Conservation (phyloP, 2,329 filamentous ascomycete genomes). For the Rutstroemia sp. region DNA sequence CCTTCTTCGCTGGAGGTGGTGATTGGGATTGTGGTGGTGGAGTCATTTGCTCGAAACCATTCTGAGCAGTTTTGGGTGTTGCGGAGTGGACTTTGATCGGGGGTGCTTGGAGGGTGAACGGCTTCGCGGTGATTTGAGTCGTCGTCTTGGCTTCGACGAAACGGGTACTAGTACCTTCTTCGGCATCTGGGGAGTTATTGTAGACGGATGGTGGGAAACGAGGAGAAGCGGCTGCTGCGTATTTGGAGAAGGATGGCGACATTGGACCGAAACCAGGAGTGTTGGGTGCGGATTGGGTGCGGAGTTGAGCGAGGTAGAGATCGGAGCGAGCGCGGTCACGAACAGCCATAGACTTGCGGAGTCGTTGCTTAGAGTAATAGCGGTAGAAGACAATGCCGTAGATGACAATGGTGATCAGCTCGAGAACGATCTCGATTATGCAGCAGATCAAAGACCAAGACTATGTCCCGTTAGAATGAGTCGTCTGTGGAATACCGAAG, state of each 20-base stretch:
- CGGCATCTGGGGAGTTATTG: constrained; percentile 44
- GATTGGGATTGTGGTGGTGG: constrained; percentile 2
- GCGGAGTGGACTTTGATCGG: constrained; percentile 71
- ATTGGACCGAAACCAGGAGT: constrained; percentile 80
- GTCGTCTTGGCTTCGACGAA: constrained; percentile 57
- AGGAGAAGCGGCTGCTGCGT: constrained; percentile 34
- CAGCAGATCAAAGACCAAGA: constrained; percentile 96
- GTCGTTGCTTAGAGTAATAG: constrained; percentile 91
- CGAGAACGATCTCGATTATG: constrained; percentile 92
- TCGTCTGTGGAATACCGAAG: background rate
- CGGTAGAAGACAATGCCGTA: constrained; percentile 96
- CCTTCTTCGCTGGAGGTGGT: constrained; percentile 8
- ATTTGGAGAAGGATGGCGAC: constrained; percentile 44
- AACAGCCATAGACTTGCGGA: constrained; percentile 93
- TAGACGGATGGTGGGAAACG: constrained; percentile 53
- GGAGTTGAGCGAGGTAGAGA: constrained; percentile 83
- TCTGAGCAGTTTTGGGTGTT: constrained; percentile 57
- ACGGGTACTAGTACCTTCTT: constrained; percentile 40
- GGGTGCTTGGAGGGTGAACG: constrained; percentile 84
- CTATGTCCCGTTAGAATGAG: constrained; percentile 36
- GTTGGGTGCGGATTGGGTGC: constrained; percentile 84
- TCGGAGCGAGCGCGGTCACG: constrained; percentile 92
- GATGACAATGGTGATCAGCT: constrained; percentile 82
- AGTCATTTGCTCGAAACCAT: constrained; percentile 49
- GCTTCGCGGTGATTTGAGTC: constrained; percentile 46